These are phyloP conservation scores for Penicillium sp. DNA, from an alignment of 2,329 filamentous ascomycete species.

Conservation along the genomic window DNA sequence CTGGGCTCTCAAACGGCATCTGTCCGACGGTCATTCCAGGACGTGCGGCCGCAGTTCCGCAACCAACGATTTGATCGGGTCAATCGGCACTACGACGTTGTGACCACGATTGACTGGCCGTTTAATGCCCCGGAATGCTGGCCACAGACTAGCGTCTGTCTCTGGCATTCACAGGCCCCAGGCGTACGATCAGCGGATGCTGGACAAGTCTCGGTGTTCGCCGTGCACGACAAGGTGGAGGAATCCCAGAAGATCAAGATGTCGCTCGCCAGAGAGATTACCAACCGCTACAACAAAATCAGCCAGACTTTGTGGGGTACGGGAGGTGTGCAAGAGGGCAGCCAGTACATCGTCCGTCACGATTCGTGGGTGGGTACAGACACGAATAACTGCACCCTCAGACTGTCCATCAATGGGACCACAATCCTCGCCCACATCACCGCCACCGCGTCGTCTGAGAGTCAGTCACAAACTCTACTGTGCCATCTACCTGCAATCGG, in stretches of 20 bases:
- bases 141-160: conserved; percentile 18
- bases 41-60: conserved; percentile 35
- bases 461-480: conserved; percentile 20
- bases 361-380: conserved; percentile 21
- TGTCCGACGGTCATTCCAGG: conserved; percentile 26
- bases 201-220: background rate
- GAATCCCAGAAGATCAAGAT: too few relatives aligned
- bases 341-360: conserved; percentile 14
- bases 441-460: background rate
- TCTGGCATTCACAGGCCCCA: conserved; percentile 21
- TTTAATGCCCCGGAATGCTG: background rate
- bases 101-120: conserved; percentile 22
- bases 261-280: background rate
- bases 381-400: conserved; percentile 2
- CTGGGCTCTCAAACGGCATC: background rate
- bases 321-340: conserved; percentile 1
- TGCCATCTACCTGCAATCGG: conserved; percentile 38
- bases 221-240: background rate
- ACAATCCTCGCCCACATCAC: conserved; percentile 28
- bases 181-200: too few relatives aligned
- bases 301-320: conserved; percentile 23
- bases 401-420: conserved; percentile 23
- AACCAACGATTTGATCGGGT: conserved; percentile 44
- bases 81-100: conserved; percentile 33
- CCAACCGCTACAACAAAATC: conserved; percentile 28